Percentiles rank a stretch among this genome's conserved stretches.
phyloP scores from a whole-genome alignment of 768 basidiomycete species.

The Macrolepiota dolichaula region DNA sequence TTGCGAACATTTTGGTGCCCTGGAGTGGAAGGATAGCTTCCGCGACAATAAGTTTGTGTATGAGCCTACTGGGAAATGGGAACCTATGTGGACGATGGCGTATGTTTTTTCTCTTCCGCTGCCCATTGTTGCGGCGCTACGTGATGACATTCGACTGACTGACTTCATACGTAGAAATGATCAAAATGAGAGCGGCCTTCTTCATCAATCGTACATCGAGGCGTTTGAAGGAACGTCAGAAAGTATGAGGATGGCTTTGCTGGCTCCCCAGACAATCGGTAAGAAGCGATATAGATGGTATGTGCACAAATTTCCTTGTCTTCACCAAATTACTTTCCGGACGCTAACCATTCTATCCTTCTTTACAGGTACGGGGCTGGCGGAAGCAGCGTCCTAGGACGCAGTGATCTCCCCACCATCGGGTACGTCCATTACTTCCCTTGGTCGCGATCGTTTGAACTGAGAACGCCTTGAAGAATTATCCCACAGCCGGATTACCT shows the following conservation, averaged over 20 bases:
- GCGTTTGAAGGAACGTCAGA: constrained; percentile 24
- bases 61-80: constrained; percentile 21
- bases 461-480: constrained; percentile 15
- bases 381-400: constrained; percentile 25
- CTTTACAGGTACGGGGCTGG: constrained; percentile 24
- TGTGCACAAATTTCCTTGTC: not conserved
- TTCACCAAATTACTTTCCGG: not conserved
- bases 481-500: constrained; percentile 30
- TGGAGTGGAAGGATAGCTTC: constrained; percentile 27
- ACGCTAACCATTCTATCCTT: not conserved
- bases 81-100: constrained; percentile 33
- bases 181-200: constrained; percentile 17
- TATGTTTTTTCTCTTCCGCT: constrained; percentile 12
- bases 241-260: constrained; percentile 25
- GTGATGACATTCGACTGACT: not conserved
- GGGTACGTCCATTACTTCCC: constrained; percentile 17
- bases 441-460: not conserved
- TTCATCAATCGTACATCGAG: constrained; percentile 24
- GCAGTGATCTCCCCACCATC: constrained; percentile 24
- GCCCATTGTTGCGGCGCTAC: too few species aligned
- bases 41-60: constrained; percentile 19
- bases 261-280: constrained; percentile 23
- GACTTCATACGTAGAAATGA: constrained; percentile 18
- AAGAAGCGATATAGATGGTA: constrained; percentile 19
- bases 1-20: constrained; percentile 28